Percentiles rank a stretch among this genome's conserved stretches.
These are phyloP conservation scores for Cladosporium sp. DNA, from an alignment of 2,329 filamentous ascomycete species.

Conservation along the genomic window DNA sequence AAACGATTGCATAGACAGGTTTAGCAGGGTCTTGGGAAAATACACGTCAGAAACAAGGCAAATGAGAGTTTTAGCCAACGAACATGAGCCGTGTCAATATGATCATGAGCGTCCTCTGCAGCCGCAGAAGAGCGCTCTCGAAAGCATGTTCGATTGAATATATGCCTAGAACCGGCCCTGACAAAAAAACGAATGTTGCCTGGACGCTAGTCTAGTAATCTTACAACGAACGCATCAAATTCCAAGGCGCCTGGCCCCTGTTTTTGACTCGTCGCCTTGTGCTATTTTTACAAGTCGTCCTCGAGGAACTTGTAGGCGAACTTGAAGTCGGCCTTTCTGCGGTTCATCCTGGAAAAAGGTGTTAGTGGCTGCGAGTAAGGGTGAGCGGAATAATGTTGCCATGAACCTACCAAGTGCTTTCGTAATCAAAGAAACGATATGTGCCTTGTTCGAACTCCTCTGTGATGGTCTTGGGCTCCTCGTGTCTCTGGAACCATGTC, in stretches of 20 bases:
- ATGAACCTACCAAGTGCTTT: slow-evolving; percentile 84
- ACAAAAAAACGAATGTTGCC: neutral
- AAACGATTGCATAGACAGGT: neutral
- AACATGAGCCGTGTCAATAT: neutral
- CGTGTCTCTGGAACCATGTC: slow-evolving; percentile 98
- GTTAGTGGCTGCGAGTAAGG: neutral
- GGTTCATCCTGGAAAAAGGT: slow-evolving; percentile 78
- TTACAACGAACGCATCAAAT: slow-evolving; percentile 12
- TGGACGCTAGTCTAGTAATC: slow-evolving; percentile 18
- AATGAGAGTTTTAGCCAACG: neutral
- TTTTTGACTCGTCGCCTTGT: slow-evolving; percentile 62
- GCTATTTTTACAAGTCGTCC: slow-evolving; percentile 70
- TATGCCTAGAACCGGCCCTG: slow-evolving; percentile 1
- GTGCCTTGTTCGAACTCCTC: slow-evolving; percentile 99
- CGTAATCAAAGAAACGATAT: slow-evolving; percentile 99
- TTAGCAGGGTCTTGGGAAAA: too few relatives aligned
- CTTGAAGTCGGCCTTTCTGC: slow-evolving; percentile 95
- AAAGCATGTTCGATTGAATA: slow-evolving; percentile 17
- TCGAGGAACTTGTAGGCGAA: slow-evolving; percentile 98
- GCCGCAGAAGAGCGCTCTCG: slow-evolving; percentile 1
- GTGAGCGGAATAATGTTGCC: neutral
- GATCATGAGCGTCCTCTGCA: neutral
- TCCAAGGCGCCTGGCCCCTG: neutral
- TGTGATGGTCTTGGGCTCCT: slow-evolving; percentile 97
- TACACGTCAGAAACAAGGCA: neutral